Evolutionary conservation across 495 filamentous ascomycete species (phyloP).

Genomic region (Alectoria sarmentosa): DNA sequence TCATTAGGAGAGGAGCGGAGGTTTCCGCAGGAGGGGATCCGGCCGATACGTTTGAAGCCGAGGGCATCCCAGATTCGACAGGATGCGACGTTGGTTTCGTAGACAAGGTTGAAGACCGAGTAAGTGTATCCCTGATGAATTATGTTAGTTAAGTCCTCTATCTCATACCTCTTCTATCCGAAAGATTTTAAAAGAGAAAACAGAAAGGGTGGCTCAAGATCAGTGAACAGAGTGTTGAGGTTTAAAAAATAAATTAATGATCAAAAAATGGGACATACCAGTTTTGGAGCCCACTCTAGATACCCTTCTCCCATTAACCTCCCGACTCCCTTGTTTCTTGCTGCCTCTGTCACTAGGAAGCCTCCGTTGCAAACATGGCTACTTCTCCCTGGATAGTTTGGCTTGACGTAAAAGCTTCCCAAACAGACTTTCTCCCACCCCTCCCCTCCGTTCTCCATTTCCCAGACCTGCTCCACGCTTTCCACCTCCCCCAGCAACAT

Average conservation of each 20-base stretch:
- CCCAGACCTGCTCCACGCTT: constrained; percentile 49
- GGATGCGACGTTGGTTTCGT: constrained; percentile 94
- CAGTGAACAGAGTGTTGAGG: no score
- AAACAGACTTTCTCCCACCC: constrained; percentile 84
- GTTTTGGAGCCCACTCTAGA: constrained; percentile 86
- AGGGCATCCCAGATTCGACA: constrained; percentile 94
- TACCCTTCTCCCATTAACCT: constrained; percentile 91
- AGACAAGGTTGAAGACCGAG: constrained; percentile 96
- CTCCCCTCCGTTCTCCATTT: constrained; percentile 48
- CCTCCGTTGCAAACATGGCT: constrained; percentile 96
- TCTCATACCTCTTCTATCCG: constrained; percentile 1
- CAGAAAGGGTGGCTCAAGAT: neutral
- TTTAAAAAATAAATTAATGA: neutral
- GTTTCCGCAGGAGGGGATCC: constrained; percentile 80
- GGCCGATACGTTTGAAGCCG: constrained; percentile 96
- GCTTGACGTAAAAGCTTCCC: constrained; percentile 94
- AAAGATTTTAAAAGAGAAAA: no score
- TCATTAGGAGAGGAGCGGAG: constrained; percentile 74
- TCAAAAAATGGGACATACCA: constrained; percentile 44
- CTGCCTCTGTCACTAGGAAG: constrained; percentile 85
- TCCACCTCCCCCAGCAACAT: constrained; percentile 85
- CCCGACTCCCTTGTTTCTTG: constrained; percentile 85
- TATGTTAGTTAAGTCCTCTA: neutral
- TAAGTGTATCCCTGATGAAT: constrained; percentile 74
- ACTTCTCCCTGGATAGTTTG: constrained; percentile 93